These are phyloP conservation scores for Phragmites australis DNA, from an alignment of 176 grass and related monocot genomes.

Conservation along the genomic window DNA sequence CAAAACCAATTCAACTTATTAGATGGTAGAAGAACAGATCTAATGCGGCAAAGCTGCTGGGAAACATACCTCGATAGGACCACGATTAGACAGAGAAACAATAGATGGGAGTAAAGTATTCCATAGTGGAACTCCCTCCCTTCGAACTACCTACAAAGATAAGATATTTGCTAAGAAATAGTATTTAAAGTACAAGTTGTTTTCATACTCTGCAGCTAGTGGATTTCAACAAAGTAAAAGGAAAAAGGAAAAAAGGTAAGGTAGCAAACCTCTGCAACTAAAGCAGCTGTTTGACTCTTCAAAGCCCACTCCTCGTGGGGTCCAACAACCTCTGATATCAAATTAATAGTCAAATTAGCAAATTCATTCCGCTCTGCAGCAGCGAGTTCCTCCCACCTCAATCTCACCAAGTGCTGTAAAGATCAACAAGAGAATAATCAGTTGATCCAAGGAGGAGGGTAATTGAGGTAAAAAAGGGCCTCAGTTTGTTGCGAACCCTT, in stretches of 20 bases:
- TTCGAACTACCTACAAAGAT: slow-evolving; percentile 80
- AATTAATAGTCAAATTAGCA: slow-evolving; percentile 79
- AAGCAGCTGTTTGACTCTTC: slow-evolving; percentile 97
- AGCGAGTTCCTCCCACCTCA: slow-evolving; percentile 92
- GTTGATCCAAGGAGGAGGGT: not conserved
- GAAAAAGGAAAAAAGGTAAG: slow-evolving; percentile 28
- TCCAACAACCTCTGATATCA: slow-evolving; percentile 75
- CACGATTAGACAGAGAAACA: slow-evolving; percentile 75
- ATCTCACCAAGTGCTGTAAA: slow-evolving; percentile 90
- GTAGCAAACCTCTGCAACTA: slow-evolving; percentile 78
- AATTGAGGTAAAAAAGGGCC: too few relatives aligned
- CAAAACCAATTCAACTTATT: slow-evolving; percentile 31
- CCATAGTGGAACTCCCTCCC: slow-evolving; percentile 86
- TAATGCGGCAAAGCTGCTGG: slow-evolving; percentile 25
- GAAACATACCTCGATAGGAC: slow-evolving; percentile 68
- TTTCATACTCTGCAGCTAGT: not conserved
- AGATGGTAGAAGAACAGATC: slow-evolving; percentile 24
- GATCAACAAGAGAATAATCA: slow-evolving; percentile 42
- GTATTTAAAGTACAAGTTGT: slow-evolving; percentile 18
- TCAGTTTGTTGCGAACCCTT: too few relatives aligned
- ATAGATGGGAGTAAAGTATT: slow-evolving; percentile 80
- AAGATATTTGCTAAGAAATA: slow-evolving; percentile 34
- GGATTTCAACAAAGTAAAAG: slow-evolving; percentile 5
- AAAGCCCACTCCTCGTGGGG: slow-evolving; percentile 90
- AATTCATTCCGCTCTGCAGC: slow-evolving; percentile 82